Evolutionary conservation across 2,329 filamentous ascomycete species (phyloP), one percentile per base, ranked within the genome.

Genomic region (Chalaropsis thielavioides): DNA sequence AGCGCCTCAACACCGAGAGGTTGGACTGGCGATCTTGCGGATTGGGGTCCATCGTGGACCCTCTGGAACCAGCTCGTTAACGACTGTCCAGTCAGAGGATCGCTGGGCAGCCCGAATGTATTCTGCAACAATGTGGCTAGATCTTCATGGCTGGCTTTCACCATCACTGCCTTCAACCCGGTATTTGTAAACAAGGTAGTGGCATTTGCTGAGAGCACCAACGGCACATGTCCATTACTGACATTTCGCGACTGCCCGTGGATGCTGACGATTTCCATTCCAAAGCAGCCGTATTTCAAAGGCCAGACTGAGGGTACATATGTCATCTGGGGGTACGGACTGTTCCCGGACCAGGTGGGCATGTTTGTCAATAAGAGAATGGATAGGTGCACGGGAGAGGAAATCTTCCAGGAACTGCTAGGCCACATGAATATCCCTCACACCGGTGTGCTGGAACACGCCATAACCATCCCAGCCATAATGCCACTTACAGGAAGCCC

Each of bases 251-350:
- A 78, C 63, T 75, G 73, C 66, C 70, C 70, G 8, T 79, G 77
- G 77, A 68, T 75, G 1, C 62, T 79, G 44, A 75, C 70, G 64
- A 72, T 76, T 63, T 74, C 72, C 2, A 69, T 78, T 54, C 76
- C 76, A 19, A 70, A 70, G 11, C 77, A 79, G 63, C 76, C 75
- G 7, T 71, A 77, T 64, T 77, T 78, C 66, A 69, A 72, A 35
- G 71, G 71, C 41, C 76, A 78, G 64, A 71, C 72, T 5, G 49
- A 65, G 56, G 68, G 70, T 46, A 70, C 73, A 38, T 69, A 73
- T 19, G 73, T 76, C 7, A 70, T 77, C 54, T 76, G 76, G 75
- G 74, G 75, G 5, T 77, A 75, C 64, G 73, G 72, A 2, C 70
- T 77, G n/a, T 72, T 73, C n/a, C 74, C 75, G 1, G 72, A 73